These are phyloP conservation scores for Noccaea caerulescens DNA, from an alignment of 345 rosid genomes.

Conservation along the genomic window DNA sequence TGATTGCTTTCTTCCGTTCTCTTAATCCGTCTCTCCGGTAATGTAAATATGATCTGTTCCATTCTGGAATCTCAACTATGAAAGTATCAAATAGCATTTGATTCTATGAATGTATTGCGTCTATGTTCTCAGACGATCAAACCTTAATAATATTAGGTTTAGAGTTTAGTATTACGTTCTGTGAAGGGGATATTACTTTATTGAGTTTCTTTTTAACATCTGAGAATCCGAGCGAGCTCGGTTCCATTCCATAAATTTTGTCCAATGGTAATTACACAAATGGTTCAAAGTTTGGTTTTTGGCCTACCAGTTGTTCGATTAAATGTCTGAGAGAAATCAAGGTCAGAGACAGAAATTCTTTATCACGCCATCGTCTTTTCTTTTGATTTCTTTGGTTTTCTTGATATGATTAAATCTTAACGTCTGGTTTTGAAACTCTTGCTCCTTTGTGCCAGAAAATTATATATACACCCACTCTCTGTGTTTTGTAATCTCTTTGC, in stretches of 20 bases:
- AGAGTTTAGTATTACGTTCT: not conserved
- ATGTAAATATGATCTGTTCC: not conserved
- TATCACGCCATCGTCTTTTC: not conserved
- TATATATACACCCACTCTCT: not conserved
- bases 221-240: not conserved
- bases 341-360: not conserved
- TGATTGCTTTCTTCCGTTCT: not conserved
- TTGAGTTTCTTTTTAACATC: not conserved
- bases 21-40: not conserved
- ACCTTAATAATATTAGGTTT: not conserved
- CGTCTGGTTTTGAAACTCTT: not conserved
- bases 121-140: not conserved
- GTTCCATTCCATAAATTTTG: too few relatives aligned
- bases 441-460: not conserved
- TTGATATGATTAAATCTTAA: not conserved
- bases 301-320: constrained; percentile 9
- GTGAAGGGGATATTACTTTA: not conserved
- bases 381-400: not conserved
- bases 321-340: constrained; percentile 13
- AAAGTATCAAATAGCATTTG: not conserved
- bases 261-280: too few relatives aligned
- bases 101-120: not conserved
- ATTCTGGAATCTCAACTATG: not conserved
- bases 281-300: not conserved
- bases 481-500: constrained; percentile 9